These are phyloP conservation scores for Chlorella sorokiniana DNA, from an alignment of 139 green algal genomes.

Conservation along the genomic window DNA sequence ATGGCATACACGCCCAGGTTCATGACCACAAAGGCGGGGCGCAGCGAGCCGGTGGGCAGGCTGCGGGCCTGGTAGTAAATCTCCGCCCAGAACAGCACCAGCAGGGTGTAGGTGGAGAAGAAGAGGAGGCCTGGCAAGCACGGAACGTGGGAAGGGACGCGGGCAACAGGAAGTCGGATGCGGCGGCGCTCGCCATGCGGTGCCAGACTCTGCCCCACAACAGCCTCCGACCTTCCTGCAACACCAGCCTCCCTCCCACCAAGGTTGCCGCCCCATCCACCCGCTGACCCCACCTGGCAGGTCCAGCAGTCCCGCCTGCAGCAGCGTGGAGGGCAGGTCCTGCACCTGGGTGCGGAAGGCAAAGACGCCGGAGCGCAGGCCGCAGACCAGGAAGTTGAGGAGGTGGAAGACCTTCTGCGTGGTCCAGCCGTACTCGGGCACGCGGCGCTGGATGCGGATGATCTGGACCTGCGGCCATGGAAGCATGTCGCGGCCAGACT, in stretches of 20 bases:
- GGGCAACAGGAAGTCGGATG: too few relatives aligned
- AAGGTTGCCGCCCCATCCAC: background rate
- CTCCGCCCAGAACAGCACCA: conserved; percentile 99
- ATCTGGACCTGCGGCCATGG: conserved; percentile 75
- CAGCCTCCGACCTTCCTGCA: background rate
- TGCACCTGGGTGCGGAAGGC: conserved; percentile 65
- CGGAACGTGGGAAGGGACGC: too few relatives aligned
- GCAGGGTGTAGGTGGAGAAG: conserved; percentile 97
- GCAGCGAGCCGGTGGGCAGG: conserved; percentile 78
- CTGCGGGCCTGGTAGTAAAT: conserved; percentile 97
- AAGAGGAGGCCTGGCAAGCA: conserved; percentile 85
- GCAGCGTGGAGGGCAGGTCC: conserved; percentile 23
- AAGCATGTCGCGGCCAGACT: background rate
- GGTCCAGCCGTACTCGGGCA: conserved; percentile 98
- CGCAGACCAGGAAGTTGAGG: conserved; percentile 90
- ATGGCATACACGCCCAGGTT: conserved; percentile 88
- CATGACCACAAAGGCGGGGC: conserved; percentile 83
- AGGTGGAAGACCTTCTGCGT: conserved; percentile 99
- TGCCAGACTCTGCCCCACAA: too few relatives aligned
- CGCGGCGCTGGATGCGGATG: conserved; percentile 87
- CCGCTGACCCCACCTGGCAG: conserved; percentile 61
- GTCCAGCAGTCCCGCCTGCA: conserved; percentile 83
- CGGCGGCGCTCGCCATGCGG: too few relatives aligned
- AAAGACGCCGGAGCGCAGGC: conserved; percentile 81
- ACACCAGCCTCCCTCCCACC: background rate